phyloP scores from a whole-genome alignment of 768 basidiomycete species.

The Stropharia rugosoannulata region DNA sequence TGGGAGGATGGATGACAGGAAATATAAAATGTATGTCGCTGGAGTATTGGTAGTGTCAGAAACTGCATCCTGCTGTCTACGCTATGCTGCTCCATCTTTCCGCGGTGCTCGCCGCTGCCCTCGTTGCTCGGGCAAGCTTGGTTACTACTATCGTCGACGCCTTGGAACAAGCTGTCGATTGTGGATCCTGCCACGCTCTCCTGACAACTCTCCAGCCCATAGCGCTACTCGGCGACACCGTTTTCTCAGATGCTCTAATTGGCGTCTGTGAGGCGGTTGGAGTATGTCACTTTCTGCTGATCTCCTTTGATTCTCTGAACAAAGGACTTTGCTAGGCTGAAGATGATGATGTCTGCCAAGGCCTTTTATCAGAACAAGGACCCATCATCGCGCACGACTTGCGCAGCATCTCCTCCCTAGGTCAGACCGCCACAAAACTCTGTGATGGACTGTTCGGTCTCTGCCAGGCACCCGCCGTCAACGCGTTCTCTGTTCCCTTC shows the following conservation, averaged over 20 bases:
- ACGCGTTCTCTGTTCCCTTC: conserved; percentile 41
- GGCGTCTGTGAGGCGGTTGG: conserved; percentile 42
- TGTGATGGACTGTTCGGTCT: conserved; percentile 56
- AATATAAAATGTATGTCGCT: neutral
- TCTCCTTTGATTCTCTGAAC: neutral
- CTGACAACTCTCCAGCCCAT: conserved; percentile 44
- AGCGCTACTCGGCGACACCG: conserved; percentile 46
- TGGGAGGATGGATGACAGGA: neutral
- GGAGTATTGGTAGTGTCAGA: neutral
- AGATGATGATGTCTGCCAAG: conserved; percentile 59
- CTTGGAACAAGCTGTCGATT: conserved; percentile 45
- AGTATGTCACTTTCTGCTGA: conserved; percentile 22
- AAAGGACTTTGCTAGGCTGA: conserved; percentile 33
- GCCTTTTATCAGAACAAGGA: conserved; percentile 47
- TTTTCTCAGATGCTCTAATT: conserved; percentile 42
- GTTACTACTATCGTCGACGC: conserved; percentile 41
- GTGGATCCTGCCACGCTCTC: conserved; percentile 50
- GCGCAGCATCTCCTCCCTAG: conserved; percentile 43
- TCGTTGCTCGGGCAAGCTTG: conserved; percentile 25
- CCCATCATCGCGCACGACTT: conserved; percentile 60
- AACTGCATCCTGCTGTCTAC: neutral
- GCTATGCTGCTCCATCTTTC: conserved; percentile 11
- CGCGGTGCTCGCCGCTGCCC: conserved; percentile 15
- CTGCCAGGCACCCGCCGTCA: conserved; percentile 49
- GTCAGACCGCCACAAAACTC: conserved; percentile 50